These are phyloP conservation scores for Microbotryum saponariae DNA, from an alignment of 1,284 basidiomycete species.

Conservation along the genomic window DNA sequence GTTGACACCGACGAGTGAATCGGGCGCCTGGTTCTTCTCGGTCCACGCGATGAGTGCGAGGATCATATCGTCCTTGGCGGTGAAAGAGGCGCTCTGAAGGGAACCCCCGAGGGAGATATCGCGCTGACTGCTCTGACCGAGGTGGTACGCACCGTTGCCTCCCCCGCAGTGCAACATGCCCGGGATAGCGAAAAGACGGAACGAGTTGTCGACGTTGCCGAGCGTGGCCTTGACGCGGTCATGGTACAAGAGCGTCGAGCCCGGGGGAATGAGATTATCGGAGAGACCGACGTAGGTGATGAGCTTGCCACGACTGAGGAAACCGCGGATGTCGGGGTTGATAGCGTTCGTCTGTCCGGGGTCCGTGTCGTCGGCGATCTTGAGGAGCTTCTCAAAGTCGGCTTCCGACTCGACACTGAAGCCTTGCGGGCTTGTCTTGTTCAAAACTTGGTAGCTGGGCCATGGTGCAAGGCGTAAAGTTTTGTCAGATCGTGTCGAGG, in stretches of 20 bases:
- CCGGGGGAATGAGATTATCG: conserved; percentile 31
- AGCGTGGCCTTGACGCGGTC: conserved; percentile 25
- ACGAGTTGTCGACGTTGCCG: conserved; percentile 21
- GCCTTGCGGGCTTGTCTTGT: conserved; percentile 11
- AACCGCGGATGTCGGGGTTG: conserved; percentile 26
- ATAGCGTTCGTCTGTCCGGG: conserved; percentile 30
- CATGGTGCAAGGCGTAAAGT: not conserved
- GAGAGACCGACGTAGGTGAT: conserved; percentile 30
- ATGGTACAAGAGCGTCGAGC: conserved; percentile 16
- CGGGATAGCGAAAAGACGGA: conserved; percentile 23
- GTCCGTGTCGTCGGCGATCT: conserved; percentile 21
- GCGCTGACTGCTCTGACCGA: conserved; percentile 11
- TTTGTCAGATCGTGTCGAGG: not conserved
- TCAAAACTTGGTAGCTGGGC: conserved; percentile 8
- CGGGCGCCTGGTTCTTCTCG: conserved; percentile 17
- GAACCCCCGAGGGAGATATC: not conserved
- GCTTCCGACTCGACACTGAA: conserved; percentile 12
- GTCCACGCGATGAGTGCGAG: conserved; percentile 18
- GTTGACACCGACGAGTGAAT: conserved; percentile 10
- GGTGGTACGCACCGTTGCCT: conserved; percentile 14
- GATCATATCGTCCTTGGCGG: conserved; percentile 19
- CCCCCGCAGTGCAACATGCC: conserved; percentile 19
- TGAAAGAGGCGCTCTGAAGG: not conserved
- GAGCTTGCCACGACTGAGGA: conserved; percentile 32
- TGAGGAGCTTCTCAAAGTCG: conserved; percentile 19